Conservation (phyloP, 805 yeast species). For the Deakozyma indianensis region DNA sequence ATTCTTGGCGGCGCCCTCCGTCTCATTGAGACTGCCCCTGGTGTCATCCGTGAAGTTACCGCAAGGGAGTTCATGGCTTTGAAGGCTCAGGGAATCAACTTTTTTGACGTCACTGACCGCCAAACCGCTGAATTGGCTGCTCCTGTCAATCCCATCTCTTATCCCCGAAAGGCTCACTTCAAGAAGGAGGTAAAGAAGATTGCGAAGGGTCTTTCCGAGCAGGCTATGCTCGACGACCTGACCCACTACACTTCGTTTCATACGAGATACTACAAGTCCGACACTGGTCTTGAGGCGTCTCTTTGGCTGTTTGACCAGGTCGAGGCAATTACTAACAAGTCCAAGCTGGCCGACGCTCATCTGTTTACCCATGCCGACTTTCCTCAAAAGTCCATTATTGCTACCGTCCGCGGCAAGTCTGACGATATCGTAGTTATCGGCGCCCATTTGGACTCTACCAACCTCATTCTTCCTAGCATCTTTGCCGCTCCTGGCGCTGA, state of each 20-base stretch:
- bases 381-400: slow-evolving; percentile 67
- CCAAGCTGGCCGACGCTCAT: slow-evolving; percentile 24
- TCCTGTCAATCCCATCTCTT: slow-evolving; percentile 22
- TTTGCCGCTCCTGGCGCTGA: slow-evolving; percentile 88
- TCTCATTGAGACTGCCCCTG: slow-evolving; percentile 9
- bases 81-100: slow-evolving; percentile 32
- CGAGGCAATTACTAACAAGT: slow-evolving; percentile 16
- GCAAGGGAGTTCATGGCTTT: slow-evolving; percentile 33
- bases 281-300: slow-evolving; percentile 57
- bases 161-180: slow-evolving; percentile 35
- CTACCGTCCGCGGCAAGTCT: slow-evolving; percentile 32
- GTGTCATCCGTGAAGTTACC: slow-evolving; percentile 16
- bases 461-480: slow-evolving; percentile 52
- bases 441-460: slow-evolving; percentile 79
- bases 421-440: slow-evolving; percentile 59
- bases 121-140: slow-evolving; percentile 6
- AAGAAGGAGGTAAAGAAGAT: slow-evolving; percentile 27
- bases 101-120: slow-evolving; percentile 51
- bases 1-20: background rate
- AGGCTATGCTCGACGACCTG: slow-evolving; percentile 37
- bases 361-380: slow-evolving; percentile 49
- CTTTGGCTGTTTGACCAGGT: slow-evolving; percentile 49
- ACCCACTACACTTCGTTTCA: slow-evolving; percentile 52
- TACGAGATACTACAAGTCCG: slow-evolving; percentile 64
- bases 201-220: slow-evolving; percentile 30